phyloP scores from a whole-genome alignment of 2,329 filamentous ascomycete genomes.

The Aspergillus tanneri region DNA sequence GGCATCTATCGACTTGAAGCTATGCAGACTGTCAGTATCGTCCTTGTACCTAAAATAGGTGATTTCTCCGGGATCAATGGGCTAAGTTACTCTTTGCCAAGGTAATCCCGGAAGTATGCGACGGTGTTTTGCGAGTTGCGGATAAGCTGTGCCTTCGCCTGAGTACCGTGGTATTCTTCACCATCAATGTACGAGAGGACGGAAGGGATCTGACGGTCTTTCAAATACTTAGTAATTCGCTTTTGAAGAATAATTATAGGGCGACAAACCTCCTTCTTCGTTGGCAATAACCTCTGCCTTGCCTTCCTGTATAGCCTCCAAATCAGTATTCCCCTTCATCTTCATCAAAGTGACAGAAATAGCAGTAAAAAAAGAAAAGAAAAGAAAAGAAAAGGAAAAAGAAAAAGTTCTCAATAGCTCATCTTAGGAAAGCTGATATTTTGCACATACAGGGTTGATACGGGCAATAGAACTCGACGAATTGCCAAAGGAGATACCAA shows the following conservation, averaged over 20 bases:
- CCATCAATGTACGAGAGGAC: slow-evolving; percentile 92
- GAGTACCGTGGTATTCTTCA: slow-evolving; percentile 93
- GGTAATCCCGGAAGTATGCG: slow-evolving; percentile 91
- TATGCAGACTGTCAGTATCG: slow-evolving; percentile 28
- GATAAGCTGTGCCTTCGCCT: slow-evolving; percentile 90
- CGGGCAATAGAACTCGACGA: slow-evolving; percentile 96
- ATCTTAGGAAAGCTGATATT: neutral
- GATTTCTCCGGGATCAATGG: too few species aligned
- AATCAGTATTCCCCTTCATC: too few species aligned
- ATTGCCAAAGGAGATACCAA: slow-evolving; percentile 97
- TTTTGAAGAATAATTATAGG: neutral
- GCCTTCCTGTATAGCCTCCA: slow-evolving; percentile 67
- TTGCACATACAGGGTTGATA: slow-evolving; percentile 59
- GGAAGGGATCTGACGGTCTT: slow-evolving; percentile 94
- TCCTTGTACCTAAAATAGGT: neutral
- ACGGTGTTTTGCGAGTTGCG: slow-evolving; percentile 92
- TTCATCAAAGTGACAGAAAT: too few species aligned
- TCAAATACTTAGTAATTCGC: slow-evolving; percentile 18
- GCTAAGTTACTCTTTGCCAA: slow-evolving; percentile 78
- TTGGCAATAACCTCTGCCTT: slow-evolving; percentile 98
- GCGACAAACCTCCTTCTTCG: slow-evolving; percentile 74
- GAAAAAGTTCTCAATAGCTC: too few species aligned
- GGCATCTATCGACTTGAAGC: slow-evolving; percentile 93
- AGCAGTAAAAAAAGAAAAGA: too few species aligned
- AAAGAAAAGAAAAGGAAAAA: too few species aligned